A percentile compares a stretch with the other conserved stretches of the same genome.
phyloP scores from a whole-genome alignment of 1,139 yeast species.

The Trichomonascaceae sp. region DNA sequence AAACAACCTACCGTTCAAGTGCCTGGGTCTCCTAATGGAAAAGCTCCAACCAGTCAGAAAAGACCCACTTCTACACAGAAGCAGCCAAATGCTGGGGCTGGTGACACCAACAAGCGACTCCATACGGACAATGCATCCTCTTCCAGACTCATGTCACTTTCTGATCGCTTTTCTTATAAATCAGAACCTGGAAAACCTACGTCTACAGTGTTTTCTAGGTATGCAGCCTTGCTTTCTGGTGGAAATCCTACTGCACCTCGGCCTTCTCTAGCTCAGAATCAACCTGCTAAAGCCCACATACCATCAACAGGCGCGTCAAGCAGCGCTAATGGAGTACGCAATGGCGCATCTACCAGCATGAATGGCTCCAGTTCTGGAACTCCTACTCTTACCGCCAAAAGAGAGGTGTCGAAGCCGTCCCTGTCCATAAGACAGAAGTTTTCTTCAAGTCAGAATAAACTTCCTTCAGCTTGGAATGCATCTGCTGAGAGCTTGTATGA shows the following conservation, averaged over 20 bases:
- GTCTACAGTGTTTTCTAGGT: slow-evolving; percentile 21
- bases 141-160: slow-evolving; percentile 17
- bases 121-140: neutral
- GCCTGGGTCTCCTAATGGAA: slow-evolving; percentile 15
- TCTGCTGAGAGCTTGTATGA: slow-evolving; percentile 23
- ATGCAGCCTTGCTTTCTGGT: slow-evolving; percentile 14
- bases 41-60: slow-evolving; percentile 11
- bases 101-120: neutral
- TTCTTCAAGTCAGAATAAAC: slow-evolving; percentile 11
- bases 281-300: slow-evolving; percentile 7
- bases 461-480: slow-evolving; percentile 8
- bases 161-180: slow-evolving; percentile 21
- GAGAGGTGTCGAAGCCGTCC: slow-evolving; percentile 28
- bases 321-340: neutral
- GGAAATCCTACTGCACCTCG: neutral
- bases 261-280: slow-evolving; percentile 4
- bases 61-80: slow-evolving; percentile 16
- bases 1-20: slow-evolving; percentile 13
- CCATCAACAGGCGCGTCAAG: slow-evolving; percentile 4
- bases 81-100: slow-evolving; percentile 3
- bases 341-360: neutral
- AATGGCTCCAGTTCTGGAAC: slow-evolving; percentile 10
- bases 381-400: slow-evolving; percentile 20
- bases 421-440: slow-evolving; percentile 35
- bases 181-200: slow-evolving; percentile 6